These are phyloP conservation scores for Quercus mongolica DNA, from an alignment of 306 rosid genomes.

Conservation along the genomic window DNA sequence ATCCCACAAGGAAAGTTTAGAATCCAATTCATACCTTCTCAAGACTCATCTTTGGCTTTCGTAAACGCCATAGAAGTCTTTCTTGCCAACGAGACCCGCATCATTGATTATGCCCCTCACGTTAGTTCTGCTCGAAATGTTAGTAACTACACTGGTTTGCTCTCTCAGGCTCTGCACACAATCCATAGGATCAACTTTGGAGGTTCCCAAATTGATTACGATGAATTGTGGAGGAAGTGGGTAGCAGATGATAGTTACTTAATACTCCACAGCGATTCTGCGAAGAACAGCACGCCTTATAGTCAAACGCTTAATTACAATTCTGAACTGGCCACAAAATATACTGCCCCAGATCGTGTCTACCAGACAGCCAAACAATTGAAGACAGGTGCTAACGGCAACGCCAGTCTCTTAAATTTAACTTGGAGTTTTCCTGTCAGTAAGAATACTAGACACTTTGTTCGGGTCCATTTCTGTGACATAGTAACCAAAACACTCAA, in stretches of 20 bases:
- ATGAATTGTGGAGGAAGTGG: slow-evolving; percentile 37
- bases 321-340: background rate
- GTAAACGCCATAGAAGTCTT: slow-evolving; percentile 55
- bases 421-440: slow-evolving; percentile 40
- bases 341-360: slow-evolving; percentile 25
- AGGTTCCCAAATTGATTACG: background rate
- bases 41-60: slow-evolving; percentile 23
- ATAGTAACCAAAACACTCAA: accelerated
- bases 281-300: background rate
- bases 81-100: slow-evolving; percentile 14
- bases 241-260: slow-evolving; percentile 24
- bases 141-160: background rate
- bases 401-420: background rate
- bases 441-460: slow-evolving; percentile 15
- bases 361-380: slow-evolving; percentile 21
- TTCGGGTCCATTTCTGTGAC: slow-evolving; percentile 48
- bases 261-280: background rate
- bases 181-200: slow-evolving; percentile 39
- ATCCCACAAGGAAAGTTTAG: background rate
- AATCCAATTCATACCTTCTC: slow-evolving; percentile 30
- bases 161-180: slow-evolving; percentile 20
- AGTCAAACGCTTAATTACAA: accelerated
- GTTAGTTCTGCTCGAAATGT: background rate
- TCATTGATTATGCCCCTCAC: accelerated
- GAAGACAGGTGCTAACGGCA: accelerated